These are phyloP conservation scores for Clonostachys rosea DNA, from an alignment of 2,329 filamentous ascomycete species.

Conservation along the genomic window DNA sequence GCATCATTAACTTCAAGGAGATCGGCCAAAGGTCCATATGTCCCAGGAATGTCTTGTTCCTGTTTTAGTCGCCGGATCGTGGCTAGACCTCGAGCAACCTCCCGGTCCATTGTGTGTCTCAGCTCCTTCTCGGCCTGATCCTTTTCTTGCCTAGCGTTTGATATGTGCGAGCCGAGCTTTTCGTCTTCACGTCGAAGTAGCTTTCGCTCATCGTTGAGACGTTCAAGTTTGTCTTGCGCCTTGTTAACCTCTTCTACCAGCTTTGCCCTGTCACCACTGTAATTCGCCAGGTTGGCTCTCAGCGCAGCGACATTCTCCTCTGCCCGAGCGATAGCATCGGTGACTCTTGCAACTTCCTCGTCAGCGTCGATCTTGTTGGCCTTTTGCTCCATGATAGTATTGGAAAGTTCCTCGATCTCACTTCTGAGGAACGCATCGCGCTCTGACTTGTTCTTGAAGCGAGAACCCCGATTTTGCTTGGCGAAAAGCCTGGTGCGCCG, in stretches of 20 bases:
- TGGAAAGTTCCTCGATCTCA: conserved; percentile 76
- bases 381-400: conserved; percentile 73
- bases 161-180: conserved; percentile 73
- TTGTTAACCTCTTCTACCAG: conserved; percentile 70
- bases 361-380: conserved; percentile 79
- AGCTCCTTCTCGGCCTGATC: conserved; percentile 74
- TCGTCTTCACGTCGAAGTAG: conserved; percentile 85
- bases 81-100: conserved; percentile 82
- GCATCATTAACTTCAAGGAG: conserved; percentile 81
- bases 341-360: conserved; percentile 73
- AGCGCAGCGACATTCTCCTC: conserved; percentile 70
- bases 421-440: conserved; percentile 77
- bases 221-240: conserved; percentile 75
- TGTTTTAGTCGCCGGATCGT: conserved; percentile 79
- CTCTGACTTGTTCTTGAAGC: conserved; percentile 84
- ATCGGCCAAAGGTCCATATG: conserved; percentile 90
- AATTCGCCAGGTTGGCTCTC: conserved; percentile 71
- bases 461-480: conserved; percentile 84
- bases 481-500: conserved; percentile 76
- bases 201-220: conserved; percentile 81
- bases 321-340: conserved; percentile 65
- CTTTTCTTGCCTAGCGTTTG: conserved; percentile 71
- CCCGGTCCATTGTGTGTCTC: conserved; percentile 82
- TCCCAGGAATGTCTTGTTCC: conserved; percentile 74
- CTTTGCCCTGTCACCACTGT: conserved; percentile 67